Evolutionary conservation across 1,284 basidiomycete species (phyloP).

Genomic region (Tilletia horrida): DNA sequence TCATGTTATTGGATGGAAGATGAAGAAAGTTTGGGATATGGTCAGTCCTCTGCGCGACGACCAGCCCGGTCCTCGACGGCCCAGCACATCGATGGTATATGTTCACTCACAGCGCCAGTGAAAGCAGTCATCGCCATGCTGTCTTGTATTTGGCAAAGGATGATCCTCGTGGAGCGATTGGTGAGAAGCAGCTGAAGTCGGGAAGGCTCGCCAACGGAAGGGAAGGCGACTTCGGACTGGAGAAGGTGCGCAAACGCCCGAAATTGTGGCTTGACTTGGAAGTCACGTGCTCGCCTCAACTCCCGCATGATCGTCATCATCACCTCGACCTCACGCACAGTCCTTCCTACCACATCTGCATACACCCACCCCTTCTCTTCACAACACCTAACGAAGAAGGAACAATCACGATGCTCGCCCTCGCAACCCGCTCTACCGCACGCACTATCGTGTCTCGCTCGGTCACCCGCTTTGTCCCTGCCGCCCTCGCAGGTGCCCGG

Average conservation of each 20-base stretch:
- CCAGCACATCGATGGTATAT: neutral
- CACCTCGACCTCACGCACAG: neutral
- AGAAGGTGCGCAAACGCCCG: no score
- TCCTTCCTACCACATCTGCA: neutral
- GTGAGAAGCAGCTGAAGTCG: neutral
- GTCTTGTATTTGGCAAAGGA: neutral
- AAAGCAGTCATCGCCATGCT: constrained; percentile 13
- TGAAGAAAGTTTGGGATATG: neutral
- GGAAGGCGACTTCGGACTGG: no score
- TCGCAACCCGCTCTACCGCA: constrained; percentile 32
- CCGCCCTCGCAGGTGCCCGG: constrained; percentile 19
- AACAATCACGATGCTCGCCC: constrained; percentile 31
- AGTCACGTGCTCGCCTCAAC: no score
- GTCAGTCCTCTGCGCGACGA: neutral
- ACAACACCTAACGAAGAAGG: neutral
- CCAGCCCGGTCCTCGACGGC: neutral
- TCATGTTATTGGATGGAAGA: neutral
- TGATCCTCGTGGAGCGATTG: neutral
- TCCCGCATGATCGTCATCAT: neutral
- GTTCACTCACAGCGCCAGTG: constrained; percentile 4
- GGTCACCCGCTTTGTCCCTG: constrained; percentile 24
- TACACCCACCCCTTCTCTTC: constrained; percentile 17
- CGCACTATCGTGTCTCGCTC: constrained; percentile 29
- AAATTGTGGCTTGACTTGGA: no score
- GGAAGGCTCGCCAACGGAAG: no score